Conservation (phyloP, 202 grass and related monocot species). For the Cymbopogon flexuosus region DNA sequence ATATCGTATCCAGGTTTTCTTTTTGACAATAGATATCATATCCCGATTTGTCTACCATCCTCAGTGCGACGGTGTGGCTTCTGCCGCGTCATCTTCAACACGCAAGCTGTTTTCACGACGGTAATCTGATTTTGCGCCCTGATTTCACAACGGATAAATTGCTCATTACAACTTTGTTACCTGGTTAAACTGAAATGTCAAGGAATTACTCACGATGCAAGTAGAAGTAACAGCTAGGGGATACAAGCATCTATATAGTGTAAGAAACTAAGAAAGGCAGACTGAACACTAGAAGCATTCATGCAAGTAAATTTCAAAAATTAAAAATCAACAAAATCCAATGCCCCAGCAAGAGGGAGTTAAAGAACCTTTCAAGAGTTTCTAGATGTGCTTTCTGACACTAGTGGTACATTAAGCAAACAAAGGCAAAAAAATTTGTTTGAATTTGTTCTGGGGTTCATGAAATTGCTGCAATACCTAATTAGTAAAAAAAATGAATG, state of each 20-base stretch:
- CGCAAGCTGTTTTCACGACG: constrained; percentile 76
- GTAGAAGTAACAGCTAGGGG: neutral
- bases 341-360: too few relatives aligned
- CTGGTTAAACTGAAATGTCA: constrained; percentile 9
- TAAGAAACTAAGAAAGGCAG: neutral
- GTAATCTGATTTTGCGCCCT: constrained; percentile 59
- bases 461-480: neutral
- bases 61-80: constrained; percentile 27
- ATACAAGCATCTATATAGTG: neutral
- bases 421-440: neutral
- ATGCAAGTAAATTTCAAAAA: neutral
- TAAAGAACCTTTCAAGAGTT: neutral
- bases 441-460: neutral
- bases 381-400: neutral
- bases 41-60: neutral
- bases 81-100: constrained; percentile 30
- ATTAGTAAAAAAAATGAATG: neutral
- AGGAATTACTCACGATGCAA: neutral
- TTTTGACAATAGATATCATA: neutral
- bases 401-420: neutral
- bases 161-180: constrained; percentile 19
- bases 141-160: constrained; percentile 23
- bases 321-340: neutral
- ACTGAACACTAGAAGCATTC: neutral
- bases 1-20: too few relatives aligned